These are phyloP conservation scores for Fraxinus ornus DNA, from an alignment of 305 asterid genomes.

Conservation along the genomic window DNA sequence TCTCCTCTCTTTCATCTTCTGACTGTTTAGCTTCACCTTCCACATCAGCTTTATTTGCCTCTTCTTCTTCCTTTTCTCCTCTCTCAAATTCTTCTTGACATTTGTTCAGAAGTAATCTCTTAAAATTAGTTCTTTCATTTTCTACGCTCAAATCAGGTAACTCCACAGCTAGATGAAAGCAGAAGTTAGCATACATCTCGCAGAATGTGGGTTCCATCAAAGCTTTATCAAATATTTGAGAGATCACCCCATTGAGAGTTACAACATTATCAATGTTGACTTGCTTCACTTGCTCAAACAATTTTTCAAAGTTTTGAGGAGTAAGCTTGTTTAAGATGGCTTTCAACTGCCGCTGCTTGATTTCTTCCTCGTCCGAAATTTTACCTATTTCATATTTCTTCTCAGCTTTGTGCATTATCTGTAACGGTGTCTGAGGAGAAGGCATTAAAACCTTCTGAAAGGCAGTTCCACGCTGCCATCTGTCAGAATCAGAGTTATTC, in stretches of 20 bases:
- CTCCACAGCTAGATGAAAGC: constrained; percentile 64
- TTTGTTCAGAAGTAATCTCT: constrained; percentile 65
- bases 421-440: constrained; percentile 52
- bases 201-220: constrained; percentile 89
- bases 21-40: constrained; percentile 62
- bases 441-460: constrained; percentile 52
- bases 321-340: constrained; percentile 81
- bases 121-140: constrained; percentile 60
- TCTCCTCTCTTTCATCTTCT: constrained; percentile 65
- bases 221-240: constrained; percentile 88
- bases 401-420: constrained; percentile 72
- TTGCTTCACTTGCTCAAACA: constrained; percentile 69
- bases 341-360: constrained; percentile 76
- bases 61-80: constrained; percentile 79
- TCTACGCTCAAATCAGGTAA: constrained; percentile 68
- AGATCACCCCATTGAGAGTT: constrained; percentile 70
- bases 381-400: constrained; percentile 64
- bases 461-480: constrained; percentile 64
- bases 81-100: constrained; percentile 88
- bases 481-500: constrained; percentile 51
- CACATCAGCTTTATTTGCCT: constrained; percentile 58
- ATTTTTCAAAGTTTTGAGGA: constrained; percentile 78
- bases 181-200: constrained; percentile 85
- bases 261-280: constrained; percentile 61
- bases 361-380: constrained; percentile 67